Conservation (phyloP, 2,329 filamentous ascomycete genomes). For the Penicillium sp. region DNA sequence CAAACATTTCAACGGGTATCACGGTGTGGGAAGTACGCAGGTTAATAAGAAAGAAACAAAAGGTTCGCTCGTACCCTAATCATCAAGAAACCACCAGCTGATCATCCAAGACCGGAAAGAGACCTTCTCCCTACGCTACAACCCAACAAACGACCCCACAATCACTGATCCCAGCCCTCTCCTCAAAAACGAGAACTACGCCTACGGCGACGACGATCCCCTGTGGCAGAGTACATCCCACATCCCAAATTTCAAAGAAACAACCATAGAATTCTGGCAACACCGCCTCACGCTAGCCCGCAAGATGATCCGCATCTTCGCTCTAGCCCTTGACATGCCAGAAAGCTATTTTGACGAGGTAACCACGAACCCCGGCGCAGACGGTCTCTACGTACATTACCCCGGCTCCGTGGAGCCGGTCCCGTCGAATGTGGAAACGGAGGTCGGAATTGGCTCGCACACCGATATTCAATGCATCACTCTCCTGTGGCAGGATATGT, state of each 20-base stretch:
- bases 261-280: conserved; percentile 23
- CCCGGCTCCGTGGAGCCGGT: conserved; percentile 38
- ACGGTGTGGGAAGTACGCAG: conserved; percentile 28
- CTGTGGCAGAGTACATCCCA: conserved; percentile 54
- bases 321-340: conserved; percentile 54
- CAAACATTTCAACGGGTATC: conserved; percentile 52
- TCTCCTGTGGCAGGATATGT: conserved; percentile 47
- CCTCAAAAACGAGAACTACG: conserved; percentile 44
- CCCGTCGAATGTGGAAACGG: conserved; percentile 17
- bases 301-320: conserved; percentile 53
- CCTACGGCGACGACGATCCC: conserved; percentile 51
- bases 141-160: conserved; percentile 53
- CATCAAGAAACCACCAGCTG: neutral
- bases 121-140: conserved; percentile 54
- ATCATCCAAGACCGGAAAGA: conserved; percentile 51
- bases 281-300: conserved; percentile 49
- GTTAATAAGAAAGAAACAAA: conserved; percentile 32
- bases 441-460: conserved; percentile 50
- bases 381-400: conserved; percentile 49
- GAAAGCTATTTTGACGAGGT: conserved; percentile 58
- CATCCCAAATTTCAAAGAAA: conserved; percentile 35
- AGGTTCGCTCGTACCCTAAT: conserved; percentile 21
- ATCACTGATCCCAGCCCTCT: conserved; percentile 42
- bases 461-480: conserved; percentile 53
- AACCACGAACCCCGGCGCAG: conserved; percentile 51